Base-by-base conservation (phyloP, 1,284 basidiomycete genomes). In the Apiotrichum mycotoxinovorans region DNA sequence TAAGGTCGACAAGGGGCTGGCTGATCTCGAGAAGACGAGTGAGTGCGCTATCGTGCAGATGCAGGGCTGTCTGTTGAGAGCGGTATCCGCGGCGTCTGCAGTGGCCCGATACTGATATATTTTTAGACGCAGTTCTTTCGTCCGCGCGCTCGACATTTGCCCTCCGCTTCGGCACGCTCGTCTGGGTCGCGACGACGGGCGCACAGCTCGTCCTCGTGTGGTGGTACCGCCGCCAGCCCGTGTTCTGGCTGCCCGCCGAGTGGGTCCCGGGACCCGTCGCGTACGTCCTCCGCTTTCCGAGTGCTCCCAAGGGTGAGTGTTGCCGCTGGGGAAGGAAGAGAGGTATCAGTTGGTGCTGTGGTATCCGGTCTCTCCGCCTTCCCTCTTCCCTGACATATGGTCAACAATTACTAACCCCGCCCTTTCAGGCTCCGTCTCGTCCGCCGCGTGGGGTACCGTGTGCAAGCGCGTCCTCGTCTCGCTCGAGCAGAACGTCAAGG, bases 21-120 rank as follows among this genome's bases (percentile, higher is more conserved):
- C 85, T 30, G 91, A 98, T 50, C 81, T 98, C n/a, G 95, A 98
- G 79, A 88, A 87, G 75, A 81, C 89, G 63, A 98, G 90, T 92
- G 75, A 77, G 89, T 85, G n/a, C n/a, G n/a, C n/a, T n/a, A n/a
- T n/a, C n/a, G n/a, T n/a, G n/a, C n/a, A n/a, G n/a, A n/a, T n/a
- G 34, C 56, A 30, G 34, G 18, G 41, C 9, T 25, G 22, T 3
- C 26, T 3, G 18, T 26, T 18, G 30, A 30, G 30, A 30, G 30
- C 30, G 30, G 12, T 30, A 30, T 12, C 30, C 30, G 30, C 30
- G 30, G 12, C n/a, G n/a, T n/a, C n/a, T n/a, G n/a, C n/a, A n/a
- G n/a, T n/a, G n/a, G n/a, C n/a, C n/a, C n/a, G n/a, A n/a, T n/a
- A n/a, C n/a, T n/a, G n/a, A n/a, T n/a, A n/a, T n/a, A n/a, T n/a